Evolutionary conservation across 2,329 filamentous ascomycete species (phyloP).

Genomic region (Fusarium citri): DNA sequence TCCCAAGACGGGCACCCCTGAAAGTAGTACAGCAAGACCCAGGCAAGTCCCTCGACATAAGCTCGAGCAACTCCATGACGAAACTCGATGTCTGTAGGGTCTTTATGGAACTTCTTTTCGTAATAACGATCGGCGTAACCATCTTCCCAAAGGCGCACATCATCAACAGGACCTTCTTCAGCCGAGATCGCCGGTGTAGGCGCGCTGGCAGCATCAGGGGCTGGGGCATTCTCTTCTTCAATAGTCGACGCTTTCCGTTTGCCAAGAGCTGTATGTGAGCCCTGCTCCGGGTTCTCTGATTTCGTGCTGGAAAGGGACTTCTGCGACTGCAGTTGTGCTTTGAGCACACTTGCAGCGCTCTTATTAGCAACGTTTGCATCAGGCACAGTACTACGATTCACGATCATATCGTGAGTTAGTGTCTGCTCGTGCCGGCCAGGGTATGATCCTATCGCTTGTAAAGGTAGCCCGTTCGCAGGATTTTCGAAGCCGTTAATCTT

Average conservation of each 20-base stretch:
- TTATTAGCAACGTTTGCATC: slow-evolving; percentile 88
- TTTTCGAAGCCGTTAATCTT: slow-evolving; percentile 52
- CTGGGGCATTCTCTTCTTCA: slow-evolving; percentile 71
- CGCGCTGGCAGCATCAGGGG: slow-evolving; percentile 65
- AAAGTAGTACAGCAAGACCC: slow-evolving; percentile 97
- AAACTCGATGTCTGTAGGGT: slow-evolving; percentile 84
- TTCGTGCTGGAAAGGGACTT: slow-evolving; percentile 39
- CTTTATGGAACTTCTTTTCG: slow-evolving; percentile 92
- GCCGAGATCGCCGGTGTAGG: slow-evolving; percentile 57
- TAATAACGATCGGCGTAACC: slow-evolving; percentile 97
- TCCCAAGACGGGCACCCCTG: slow-evolving; percentile 99
- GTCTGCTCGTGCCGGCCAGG: slow-evolving; percentile 61
- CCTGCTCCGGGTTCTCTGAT: slow-evolving; percentile 47
- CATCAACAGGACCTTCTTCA: slow-evolving; percentile 79
- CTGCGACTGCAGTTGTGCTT: slow-evolving; percentile 75
- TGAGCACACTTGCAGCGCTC: slow-evolving; percentile 89
- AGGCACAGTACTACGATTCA: slow-evolving; percentile 75
- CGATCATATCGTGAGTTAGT: slow-evolving; percentile 88
- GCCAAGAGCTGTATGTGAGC: slow-evolving; percentile 64
- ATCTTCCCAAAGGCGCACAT: slow-evolving; percentile 91
- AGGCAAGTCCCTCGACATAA: slow-evolving; percentile 95
- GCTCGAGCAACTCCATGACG: slow-evolving; percentile 87
- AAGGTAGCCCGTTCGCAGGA: slow-evolving; percentile 47
- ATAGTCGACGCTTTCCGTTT: slow-evolving; percentile 83
- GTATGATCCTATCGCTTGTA: slow-evolving; percentile 60